Conservation (phyloP, 2,329 filamentous ascomycete genomes). For the Colletotrichum sp. region DNA sequence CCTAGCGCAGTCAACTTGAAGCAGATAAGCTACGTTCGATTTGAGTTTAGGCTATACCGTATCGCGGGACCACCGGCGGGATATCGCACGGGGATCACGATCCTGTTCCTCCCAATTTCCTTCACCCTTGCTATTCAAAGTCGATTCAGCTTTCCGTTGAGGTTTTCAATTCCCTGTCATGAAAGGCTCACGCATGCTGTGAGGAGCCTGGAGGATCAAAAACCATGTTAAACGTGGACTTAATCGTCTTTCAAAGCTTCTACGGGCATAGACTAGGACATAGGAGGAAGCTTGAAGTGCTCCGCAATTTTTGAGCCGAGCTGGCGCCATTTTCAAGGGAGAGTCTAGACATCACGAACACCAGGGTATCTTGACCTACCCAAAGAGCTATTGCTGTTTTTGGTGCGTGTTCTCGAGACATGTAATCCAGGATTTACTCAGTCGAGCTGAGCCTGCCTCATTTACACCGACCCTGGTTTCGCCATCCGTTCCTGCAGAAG, state of each 20-base stretch:
- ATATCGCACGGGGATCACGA: neutral
- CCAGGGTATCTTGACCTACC: neutral
- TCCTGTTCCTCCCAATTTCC: neutral
- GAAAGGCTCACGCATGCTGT: neutral
- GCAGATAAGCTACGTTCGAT: neutral
- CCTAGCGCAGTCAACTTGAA: neutral
- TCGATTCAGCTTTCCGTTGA: neutral
- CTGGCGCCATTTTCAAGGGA: neutral
- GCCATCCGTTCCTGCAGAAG: neutral
- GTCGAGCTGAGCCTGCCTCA: neutral
- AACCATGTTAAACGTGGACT: neutral
- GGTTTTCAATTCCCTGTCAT: neutral
- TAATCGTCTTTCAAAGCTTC: neutral
- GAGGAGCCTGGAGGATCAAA: neutral
- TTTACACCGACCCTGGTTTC: neutral
- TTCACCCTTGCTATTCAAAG: neutral
- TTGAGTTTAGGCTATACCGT: neutral
- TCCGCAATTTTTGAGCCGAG: neutral
- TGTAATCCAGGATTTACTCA: fast-evolving
- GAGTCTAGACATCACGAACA: neutral
- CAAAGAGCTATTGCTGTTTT: neutral
- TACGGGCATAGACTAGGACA: neutral
- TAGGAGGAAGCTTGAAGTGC: neutral
- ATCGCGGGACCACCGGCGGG: neutral
- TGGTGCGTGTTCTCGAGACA: fast-evolving